These are phyloP conservation scores for Chlorokybus atmophyticus DNA, from an alignment of 139 green algal species.

Conservation along the genomic window DNA sequence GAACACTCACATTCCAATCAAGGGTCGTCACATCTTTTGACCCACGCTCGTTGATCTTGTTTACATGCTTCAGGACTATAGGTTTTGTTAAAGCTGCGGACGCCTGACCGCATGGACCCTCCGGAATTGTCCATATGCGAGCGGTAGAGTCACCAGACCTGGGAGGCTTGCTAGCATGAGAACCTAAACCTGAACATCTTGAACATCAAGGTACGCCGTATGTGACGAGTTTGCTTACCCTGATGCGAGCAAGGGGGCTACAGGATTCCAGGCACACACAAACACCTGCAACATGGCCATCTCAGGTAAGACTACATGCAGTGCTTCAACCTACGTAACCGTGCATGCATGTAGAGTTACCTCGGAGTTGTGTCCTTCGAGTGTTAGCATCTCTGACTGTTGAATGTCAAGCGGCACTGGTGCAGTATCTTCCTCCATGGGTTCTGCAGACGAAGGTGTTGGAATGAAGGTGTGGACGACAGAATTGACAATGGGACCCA, in stretches of 20 bases:
- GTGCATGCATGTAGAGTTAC: slow-evolving; percentile 24
- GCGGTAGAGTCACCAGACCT: slow-evolving; percentile 66
- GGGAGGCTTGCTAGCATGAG: no score
- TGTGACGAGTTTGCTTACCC: no score
- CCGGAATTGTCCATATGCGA: slow-evolving; percentile 63
- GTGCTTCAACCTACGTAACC: no score
- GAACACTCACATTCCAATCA: slow-evolving; percentile 68
- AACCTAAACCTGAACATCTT: no score
- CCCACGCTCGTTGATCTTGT: slow-evolving; percentile 33
- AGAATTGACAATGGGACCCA: neutral
- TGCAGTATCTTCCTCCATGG: slow-evolving; percentile 49
- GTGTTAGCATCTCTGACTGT: slow-evolving; percentile 30
- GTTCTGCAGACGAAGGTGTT: slow-evolving; percentile 11
- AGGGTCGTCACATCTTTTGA: slow-evolving; percentile 78
- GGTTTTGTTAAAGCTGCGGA: slow-evolving; percentile 5
- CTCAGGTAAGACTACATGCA: no score
- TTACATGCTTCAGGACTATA: slow-evolving; percentile 37
- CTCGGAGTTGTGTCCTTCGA: slow-evolving; percentile 64
- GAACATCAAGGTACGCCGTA: no score
- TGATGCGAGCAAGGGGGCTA: slow-evolving; percentile 51
- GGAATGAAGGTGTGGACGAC: neutral
- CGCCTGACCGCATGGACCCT: slow-evolving; percentile 2
- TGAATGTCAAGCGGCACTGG: slow-evolving; percentile 2
- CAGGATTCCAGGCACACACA: slow-evolving; percentile 73
- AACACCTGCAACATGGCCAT: slow-evolving; percentile 42